Evolutionary conservation across 805 yeast genomes (phyloP).

Genomic region (Wickerhamomyces hampshirensis): DNA sequence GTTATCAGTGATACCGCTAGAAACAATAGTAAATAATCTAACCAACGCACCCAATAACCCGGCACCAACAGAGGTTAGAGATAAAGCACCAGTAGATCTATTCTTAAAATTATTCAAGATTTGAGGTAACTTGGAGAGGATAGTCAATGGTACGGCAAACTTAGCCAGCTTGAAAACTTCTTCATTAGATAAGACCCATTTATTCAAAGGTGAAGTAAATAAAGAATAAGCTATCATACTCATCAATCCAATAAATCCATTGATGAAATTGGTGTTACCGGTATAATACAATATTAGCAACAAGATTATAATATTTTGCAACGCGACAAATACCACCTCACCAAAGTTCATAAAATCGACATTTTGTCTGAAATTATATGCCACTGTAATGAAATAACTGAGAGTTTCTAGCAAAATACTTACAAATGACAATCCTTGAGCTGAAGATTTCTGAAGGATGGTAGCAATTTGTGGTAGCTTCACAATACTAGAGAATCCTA

Average conservation of each 20-base stretch:
- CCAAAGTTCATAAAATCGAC: constrained; percentile 36
- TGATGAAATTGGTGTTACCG: constrained; percentile 13
- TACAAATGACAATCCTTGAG: constrained; percentile 31
- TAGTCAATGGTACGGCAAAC: constrained; percentile 31
- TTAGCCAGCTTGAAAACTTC: constrained; percentile 25
- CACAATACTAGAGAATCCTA: constrained; percentile 31
- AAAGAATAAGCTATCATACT: constrained; percentile 15
- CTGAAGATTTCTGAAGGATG: constrained; percentile 28
- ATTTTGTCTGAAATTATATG: constrained; percentile 32
- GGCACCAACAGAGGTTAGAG: constrained; percentile 32
- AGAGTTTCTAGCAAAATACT: constrained; percentile 31
- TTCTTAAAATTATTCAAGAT: constrained; percentile 30
- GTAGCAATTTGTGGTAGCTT: constrained; percentile 38
- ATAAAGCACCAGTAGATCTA: constrained; percentile 39
- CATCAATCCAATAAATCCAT: constrained; percentile 17
- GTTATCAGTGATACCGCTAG: constrained; percentile 30
- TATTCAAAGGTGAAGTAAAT: constrained; percentile 16
- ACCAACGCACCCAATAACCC: constrained; percentile 34
- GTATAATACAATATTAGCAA: constrained; percentile 24
- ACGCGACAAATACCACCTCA: constrained; percentile 30
- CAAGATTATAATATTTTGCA: constrained; percentile 32
- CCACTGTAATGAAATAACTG: constrained; percentile 28
- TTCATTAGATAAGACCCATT: constrained; percentile 21
- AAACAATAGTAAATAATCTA: constrained; percentile 34
- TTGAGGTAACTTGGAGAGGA: constrained; percentile 38